Evolutionary conservation across 164 flowering plant species (phyloP).

Genomic region (Vitis rupestris): DNA sequence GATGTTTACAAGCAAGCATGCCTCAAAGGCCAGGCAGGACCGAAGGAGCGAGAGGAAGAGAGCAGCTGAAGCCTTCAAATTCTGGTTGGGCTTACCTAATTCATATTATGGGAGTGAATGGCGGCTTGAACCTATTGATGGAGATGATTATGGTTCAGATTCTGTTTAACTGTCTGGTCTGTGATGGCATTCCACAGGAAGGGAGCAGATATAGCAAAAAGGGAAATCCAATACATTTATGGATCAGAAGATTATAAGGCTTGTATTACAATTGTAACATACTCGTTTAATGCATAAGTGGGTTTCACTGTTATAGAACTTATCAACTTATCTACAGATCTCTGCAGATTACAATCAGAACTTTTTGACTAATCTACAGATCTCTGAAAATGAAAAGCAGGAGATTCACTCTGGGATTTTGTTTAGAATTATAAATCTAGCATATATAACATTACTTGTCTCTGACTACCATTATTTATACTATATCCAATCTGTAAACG

Average conservation of each 20-base stretch:
- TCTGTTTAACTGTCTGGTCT: conserved; percentile 10
- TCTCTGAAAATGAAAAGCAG: too few species aligned
- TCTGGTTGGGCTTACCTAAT: conserved; percentile 95
- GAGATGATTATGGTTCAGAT: conserved; percentile 24
- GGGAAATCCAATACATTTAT: neutral
- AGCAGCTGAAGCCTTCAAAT: conserved; percentile 96
- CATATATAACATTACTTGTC: too few species aligned
- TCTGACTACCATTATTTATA: too few species aligned
- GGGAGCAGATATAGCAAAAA: neutral
- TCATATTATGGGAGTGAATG: conserved; percentile 92
- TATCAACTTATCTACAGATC: neutral
- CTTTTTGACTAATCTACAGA: too few species aligned
- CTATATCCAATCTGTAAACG: too few species aligned
- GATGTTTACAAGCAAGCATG: conserved; percentile 98
- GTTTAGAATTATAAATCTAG: too few species aligned
- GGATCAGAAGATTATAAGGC: neutral
- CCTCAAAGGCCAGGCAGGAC: conserved; percentile 91
- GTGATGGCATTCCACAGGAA: conserved; percentile 1
- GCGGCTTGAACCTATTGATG: conserved; percentile 52
- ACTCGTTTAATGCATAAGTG: neutral
- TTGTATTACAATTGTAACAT: neutral
- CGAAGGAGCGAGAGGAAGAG: conserved; percentile 79
- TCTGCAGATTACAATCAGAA: too few species aligned
- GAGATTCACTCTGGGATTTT: too few species aligned
- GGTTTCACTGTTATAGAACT: neutral